phyloP scores from a whole-genome alignment of 495 filamentous ascomycete genomes.

The Penicillium coprophilum region DNA sequence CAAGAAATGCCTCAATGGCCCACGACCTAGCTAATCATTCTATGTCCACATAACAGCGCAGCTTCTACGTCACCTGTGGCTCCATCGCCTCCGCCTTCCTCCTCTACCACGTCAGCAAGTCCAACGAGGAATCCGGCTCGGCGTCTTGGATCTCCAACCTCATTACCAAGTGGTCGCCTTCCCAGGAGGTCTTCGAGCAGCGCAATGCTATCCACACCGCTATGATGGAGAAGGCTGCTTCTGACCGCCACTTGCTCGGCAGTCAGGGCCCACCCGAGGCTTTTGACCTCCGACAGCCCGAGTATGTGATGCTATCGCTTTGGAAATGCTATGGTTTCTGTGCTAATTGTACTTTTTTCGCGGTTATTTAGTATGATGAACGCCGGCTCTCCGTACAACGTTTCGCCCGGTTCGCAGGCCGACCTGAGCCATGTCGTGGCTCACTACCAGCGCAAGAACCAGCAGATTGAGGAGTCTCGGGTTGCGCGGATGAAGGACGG shows the following conservation, averaged over 20 bases:
- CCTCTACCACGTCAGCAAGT: constrained; percentile 53
- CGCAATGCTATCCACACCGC: constrained; percentile 63
- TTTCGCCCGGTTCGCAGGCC: constrained; percentile 58
- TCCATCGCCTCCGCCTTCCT: constrained; percentile 56
- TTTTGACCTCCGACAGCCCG: constrained; percentile 61
- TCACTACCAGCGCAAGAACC: constrained; percentile 60
- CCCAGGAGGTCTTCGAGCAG: constrained; percentile 53
- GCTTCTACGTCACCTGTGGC: constrained; percentile 65
- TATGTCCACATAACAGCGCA: constrained; percentile 45
- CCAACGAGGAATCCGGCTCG: constrained; percentile 47
- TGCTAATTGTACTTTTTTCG: not conserved
- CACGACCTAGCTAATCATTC: constrained; percentile 19
- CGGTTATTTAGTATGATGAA: constrained; percentile 44
- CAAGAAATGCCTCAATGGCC: constrained; percentile 12
- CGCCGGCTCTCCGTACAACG: constrained; percentile 60
- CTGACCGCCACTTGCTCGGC: constrained; percentile 65
- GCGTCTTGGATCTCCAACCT: constrained; percentile 55
- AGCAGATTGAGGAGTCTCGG: constrained; percentile 51
- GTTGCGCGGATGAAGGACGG: constrained; percentile 46
- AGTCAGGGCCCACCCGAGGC: constrained; percentile 47
- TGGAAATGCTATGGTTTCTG: not conserved
- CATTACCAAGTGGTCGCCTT: constrained; percentile 54
- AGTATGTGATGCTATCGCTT: constrained; percentile 53
- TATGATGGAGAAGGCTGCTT: constrained; percentile 67
- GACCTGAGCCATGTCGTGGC: constrained; percentile 61